Evolutionary conservation across 164 flowering plant genomes (phyloP).

Genomic region (Liriodendron chinense): DNA sequence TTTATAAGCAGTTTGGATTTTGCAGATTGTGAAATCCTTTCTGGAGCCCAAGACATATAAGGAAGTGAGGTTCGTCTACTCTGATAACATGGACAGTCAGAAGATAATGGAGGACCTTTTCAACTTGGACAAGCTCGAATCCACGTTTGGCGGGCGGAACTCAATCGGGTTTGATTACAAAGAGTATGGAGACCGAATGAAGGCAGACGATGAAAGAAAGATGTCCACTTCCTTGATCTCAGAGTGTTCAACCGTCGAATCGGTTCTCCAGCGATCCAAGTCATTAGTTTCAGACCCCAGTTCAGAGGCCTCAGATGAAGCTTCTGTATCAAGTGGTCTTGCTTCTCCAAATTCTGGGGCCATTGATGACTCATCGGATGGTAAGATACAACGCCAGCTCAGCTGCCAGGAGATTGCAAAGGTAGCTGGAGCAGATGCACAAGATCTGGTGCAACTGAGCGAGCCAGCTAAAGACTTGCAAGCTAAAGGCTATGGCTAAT

Average conservation of each 20-base stretch:
- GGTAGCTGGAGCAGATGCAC: slow-evolving; percentile 3
- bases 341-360: neutral
- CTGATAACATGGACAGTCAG: slow-evolving; percentile 52
- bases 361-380: neutral
- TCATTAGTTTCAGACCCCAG: slow-evolving; percentile 1
- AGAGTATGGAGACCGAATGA: slow-evolving; percentile 35
- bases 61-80: slow-evolving; percentile 78
- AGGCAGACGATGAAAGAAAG: slow-evolving; percentile 21
- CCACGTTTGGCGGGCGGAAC: slow-evolving; percentile 71
- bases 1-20: neutral
- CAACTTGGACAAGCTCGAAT: slow-evolving; percentile 73
- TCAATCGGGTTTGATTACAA: slow-evolving; percentile 56
- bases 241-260: slow-evolving; percentile 1
- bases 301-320: slow-evolving; percentile 11
- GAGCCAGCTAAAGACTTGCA: slow-evolving; percentile 3
- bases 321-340: slow-evolving; percentile 1
- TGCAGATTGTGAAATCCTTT: slow-evolving; percentile 70
- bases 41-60: slow-evolving; percentile 60
- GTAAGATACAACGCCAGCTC: slow-evolving; percentile 7
- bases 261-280: slow-evolving; percentile 10
- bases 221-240: slow-evolving; percentile 11
- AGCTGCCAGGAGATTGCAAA: slow-evolving; percentile 3
- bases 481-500: neutral
- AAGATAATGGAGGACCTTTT: slow-evolving; percentile 72
- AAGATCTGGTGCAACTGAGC: neutral